Conservation (phyloP, 1,284 basidiomycete genomes). For the Prillingera fragicola region DNA sequence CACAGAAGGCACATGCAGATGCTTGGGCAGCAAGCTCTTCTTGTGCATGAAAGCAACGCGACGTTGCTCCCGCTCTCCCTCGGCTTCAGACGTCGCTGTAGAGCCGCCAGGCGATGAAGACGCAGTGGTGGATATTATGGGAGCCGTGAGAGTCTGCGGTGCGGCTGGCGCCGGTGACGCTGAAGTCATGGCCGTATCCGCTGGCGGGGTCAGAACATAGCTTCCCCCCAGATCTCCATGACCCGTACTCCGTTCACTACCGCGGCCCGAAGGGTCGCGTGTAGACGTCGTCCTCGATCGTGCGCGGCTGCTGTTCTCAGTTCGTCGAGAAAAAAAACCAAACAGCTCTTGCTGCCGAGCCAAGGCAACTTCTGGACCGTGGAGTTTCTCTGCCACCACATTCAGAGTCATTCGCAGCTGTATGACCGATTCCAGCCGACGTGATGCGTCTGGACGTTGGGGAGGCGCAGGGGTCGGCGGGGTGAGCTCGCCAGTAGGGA, state of each 20-base stretch:
- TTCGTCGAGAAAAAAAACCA: slow-evolving; percentile 58
- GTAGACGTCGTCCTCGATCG: slow-evolving; percentile 20
- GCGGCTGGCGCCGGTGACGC: slow-evolving; percentile 5
- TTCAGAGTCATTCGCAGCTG: slow-evolving; percentile 84
- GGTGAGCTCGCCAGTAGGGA: neutral
- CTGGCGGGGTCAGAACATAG: slow-evolving; percentile 2
- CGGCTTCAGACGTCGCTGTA: slow-evolving; percentile 1
- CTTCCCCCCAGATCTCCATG: slow-evolving; percentile 31
- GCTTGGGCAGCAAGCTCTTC: slow-evolving; percentile 32
- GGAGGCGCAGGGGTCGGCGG: slow-evolving; percentile 1
- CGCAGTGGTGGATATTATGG: neutral
- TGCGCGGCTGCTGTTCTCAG: slow-evolving; percentile 2
- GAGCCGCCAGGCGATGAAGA: slow-evolving; percentile 12
- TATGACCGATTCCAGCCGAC: slow-evolving; percentile 65
- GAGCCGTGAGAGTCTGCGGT: neutral
- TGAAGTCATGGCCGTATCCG: slow-evolving; percentile 7
- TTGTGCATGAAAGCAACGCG: slow-evolving; percentile 5
- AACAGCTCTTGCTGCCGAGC: slow-evolving; percentile 80
- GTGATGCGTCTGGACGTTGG: slow-evolving; percentile 5
- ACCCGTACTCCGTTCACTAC: too few species aligned
- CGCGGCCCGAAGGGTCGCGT: slow-evolving; percentile 5
- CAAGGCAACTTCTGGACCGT: slow-evolving; percentile 80
- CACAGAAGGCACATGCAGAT: slow-evolving; percentile 39
- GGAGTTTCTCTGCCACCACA: slow-evolving; percentile 72
- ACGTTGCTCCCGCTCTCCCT: slow-evolving; percentile 3